Percentiles rank a stretch among this genome's conserved stretches.
Conservation (phyloP, 441 rosid species). For the Metrosideros polymorpha region DNA sequence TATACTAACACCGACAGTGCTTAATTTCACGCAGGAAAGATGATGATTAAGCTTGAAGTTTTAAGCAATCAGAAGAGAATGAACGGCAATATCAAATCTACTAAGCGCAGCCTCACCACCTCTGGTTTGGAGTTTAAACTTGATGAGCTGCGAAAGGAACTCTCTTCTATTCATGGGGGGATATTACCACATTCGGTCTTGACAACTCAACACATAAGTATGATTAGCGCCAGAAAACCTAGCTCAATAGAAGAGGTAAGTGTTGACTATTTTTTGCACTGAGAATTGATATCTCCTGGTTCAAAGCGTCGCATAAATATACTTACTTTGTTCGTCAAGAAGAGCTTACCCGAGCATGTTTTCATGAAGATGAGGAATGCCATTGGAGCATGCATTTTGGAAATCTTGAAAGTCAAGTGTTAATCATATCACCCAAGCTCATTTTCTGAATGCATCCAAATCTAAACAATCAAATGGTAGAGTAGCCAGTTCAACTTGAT, state of each 20-base stretch:
- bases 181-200: constrained; percentile 84
- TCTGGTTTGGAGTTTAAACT: constrained; percentile 68
- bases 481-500: neutral
- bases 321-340: neutral
- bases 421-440: neutral
- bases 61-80: constrained; percentile 27
- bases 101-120: constrained; percentile 27
- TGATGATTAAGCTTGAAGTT: constrained; percentile 54
- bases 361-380: neutral
- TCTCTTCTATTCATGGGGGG: constrained; percentile 52
- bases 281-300: neutral
- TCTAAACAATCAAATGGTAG: neutral
- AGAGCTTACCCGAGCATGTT: neutral
- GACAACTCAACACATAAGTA: constrained; percentile 68
- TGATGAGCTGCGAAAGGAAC: constrained; percentile 72
- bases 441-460: neutral
- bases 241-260: constrained; percentile 54
- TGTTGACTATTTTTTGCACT: neutral
- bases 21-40: constrained; percentile 42
- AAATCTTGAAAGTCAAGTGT: neutral
- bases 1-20: neutral
- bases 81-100: constrained; percentile 20
- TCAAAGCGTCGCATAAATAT: neutral
- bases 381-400: neutral
- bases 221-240: constrained; percentile 53